Evolutionary conservation across 202 grass and related monocot species (phyloP), one percentile per base, ranked within the genome.

Genomic region (Dendrocalamus latiflorus): DNA sequence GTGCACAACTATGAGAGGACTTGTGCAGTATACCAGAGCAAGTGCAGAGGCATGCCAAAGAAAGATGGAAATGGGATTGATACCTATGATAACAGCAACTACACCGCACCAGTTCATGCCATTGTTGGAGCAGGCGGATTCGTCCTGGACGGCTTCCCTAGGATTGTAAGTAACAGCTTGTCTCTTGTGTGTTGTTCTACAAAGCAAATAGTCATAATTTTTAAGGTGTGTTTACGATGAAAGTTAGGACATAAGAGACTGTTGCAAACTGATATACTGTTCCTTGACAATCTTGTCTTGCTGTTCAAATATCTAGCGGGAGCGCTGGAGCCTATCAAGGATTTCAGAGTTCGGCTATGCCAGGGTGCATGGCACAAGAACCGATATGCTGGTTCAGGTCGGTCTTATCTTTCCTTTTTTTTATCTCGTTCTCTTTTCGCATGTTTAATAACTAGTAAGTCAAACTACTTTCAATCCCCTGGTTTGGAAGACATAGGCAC

Each of bases 1-100:
- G 94, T 94, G 28, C 94, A 97, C 72, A 97, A 94, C 81, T 97
- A 97, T 5, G 94, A 97, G 67, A 97, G 94, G 56, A 92, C 89
- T 4, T 97, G 94, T 65, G 85, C 91, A 5, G 71, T 97, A 38
- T 92, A 92, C 64, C 43, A 77, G 60, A 16, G 45, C 18, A 77
- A 85, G 39, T 97, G 94, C 76, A 89, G 17, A 75, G 83, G 85
- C 53, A 63, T 80, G 54, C 94, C 94, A 33, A 89, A 21, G 75
- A 97, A 94, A 56, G 89, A 90, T 38, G 75, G 72, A 67, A 53
- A 9, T 78, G 91, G 94, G 54, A 65, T 90, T 49, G 91, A 97
- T 47, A 90, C 89, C 75, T 97, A 97, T 66, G 50, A 97, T 66
- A 94, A 92, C 44, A 94, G 48, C 67, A 94, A 97, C 64, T 97